Evolutionary conservation across 1,284 basidiomycete species (phyloP).

Genomic region (Xerocomus minutiporus): DNA sequence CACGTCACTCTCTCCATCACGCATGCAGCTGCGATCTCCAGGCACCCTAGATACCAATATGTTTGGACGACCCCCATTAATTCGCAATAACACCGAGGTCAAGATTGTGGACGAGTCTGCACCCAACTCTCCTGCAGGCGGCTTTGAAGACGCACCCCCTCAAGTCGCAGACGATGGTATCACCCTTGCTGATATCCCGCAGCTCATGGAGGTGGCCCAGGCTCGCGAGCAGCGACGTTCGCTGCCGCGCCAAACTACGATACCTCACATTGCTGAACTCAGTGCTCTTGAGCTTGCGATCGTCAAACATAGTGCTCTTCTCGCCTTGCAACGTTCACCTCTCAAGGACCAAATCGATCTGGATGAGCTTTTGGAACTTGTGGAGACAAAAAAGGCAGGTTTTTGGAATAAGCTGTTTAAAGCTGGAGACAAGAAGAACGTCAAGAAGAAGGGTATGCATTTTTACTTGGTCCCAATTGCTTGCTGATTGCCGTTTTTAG

Average conservation of each 20-base stretch:
- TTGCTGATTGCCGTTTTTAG: conserved; percentile 28
- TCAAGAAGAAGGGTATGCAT: conserved; percentile 76
- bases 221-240: conserved; percentile 81
- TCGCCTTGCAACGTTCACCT: conserved; percentile 73
- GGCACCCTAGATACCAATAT: conserved; percentile 35
- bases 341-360: conserved; percentile 81
- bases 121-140: conserved; percentile 63
- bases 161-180: conserved; percentile 69
- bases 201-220: conserved; percentile 88
- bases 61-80: conserved; percentile 64
- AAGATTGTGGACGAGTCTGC: conserved; percentile 84
- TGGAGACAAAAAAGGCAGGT: conserved; percentile 89
- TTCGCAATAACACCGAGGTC: conserved; percentile 81
- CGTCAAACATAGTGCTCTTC: conserved; percentile 87
- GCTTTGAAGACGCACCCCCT: conserved; percentile 37
- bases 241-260: conserved; percentile 67
- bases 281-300: conserved; percentile 84
- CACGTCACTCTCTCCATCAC: conserved; percentile 35
- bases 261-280: conserved; percentile 82
- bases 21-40: conserved; percentile 38
- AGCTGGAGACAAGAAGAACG: conserved; percentile 81
- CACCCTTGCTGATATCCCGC: conserved; percentile 95
- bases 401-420: conserved; percentile 99
- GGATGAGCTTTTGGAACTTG: conserved; percentile 90
- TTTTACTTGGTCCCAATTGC: conserved; percentile 1